A percentile compares a stretch with the other conserved stretches of the same genome.
Evolutionary conservation across 1,284 basidiomycete species (phyloP).

Genomic region (Psilocybe mexicana): DNA sequence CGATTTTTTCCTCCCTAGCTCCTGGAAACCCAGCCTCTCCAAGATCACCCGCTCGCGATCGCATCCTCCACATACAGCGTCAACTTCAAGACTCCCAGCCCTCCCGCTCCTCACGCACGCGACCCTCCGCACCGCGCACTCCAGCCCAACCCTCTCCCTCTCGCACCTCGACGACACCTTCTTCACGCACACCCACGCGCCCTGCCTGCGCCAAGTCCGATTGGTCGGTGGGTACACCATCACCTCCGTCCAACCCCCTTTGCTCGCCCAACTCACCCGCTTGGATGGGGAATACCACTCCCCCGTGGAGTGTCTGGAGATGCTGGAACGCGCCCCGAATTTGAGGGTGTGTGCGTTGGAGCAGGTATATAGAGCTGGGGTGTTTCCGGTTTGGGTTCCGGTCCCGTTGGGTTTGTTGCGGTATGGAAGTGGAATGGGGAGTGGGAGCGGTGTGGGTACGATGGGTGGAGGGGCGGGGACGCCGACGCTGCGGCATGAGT

Average conservation of each 20-base stretch:
- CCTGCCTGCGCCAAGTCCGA: constrained; percentile 17
- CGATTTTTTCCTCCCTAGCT: constrained; percentile 21
- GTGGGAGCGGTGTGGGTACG: no score
- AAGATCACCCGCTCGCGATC: constrained; percentile 2
- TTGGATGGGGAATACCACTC: constrained; percentile 20
- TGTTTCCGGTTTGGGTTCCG: no score
- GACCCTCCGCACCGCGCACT: constrained; percentile 13
- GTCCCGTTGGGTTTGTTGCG: no score
- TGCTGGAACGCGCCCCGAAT: constrained; percentile 13
- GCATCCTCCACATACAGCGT: no score
- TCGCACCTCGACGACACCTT: constrained; percentile 15
- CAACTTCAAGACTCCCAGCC: neutral
- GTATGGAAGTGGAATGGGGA: no score
- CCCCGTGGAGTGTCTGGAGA: constrained; percentile 19
- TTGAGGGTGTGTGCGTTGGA: constrained; percentile 18
- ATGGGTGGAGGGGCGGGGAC: neutral
- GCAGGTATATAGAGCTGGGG: constrained; percentile 9
- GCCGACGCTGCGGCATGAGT: constrained; percentile 16
- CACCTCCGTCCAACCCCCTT: constrained; percentile 19
- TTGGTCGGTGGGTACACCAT: constrained; percentile 18
- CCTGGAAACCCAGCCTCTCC: constrained; percentile 15
- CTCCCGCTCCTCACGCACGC: constrained; percentile 18
- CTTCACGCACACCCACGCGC: constrained; percentile 4
- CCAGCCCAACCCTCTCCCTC: constrained; percentile 17
- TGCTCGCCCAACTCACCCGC: constrained; percentile 14